Evolutionary conservation across 1,284 basidiomycete genomes (phyloP).

Genomic region (Ceratobasidium sp.): DNA sequence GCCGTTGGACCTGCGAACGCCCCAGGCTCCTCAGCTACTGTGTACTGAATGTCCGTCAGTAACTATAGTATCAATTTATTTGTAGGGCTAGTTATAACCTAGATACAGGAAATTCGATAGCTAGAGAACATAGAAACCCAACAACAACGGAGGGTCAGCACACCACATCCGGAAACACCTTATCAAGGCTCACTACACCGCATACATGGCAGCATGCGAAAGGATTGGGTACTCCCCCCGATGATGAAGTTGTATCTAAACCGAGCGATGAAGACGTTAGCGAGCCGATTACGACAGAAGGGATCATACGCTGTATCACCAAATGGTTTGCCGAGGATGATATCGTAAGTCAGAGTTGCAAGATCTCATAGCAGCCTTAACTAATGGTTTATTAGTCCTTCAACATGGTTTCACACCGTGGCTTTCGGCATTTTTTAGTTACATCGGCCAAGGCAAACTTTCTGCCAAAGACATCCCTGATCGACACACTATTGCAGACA

Average conservation of each 20-base stretch:
- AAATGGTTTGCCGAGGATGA: conserved; percentile 47
- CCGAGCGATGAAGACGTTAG: neutral
- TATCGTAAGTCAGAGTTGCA: conserved; percentile 29
- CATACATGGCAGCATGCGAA: conserved; percentile 10
- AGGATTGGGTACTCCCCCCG: conserved; percentile 10
- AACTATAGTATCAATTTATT: neutral
- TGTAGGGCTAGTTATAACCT: neutral
- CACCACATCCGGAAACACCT: neutral
- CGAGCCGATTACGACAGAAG: conserved; percentile 6
- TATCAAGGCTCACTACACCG: neutral
- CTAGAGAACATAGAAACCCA: conserved; percentile 10
- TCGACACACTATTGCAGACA: conserved; percentile 6
- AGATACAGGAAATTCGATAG: neutral
- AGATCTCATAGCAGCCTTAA: neutral
- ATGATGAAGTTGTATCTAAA: neutral
- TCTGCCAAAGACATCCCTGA: conserved; percentile 45
- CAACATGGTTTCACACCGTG: conserved; percentile 44
- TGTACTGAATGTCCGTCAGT: conserved; percentile 23
- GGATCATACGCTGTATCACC: conserved; percentile 9
- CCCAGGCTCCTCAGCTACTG: neutral
- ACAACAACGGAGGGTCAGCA: conserved; percentile 5
- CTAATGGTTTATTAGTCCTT: conserved; percentile 33
- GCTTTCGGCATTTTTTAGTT: conserved; percentile 46
- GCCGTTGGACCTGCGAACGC: neutral
- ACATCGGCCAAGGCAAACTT: conserved; percentile 25